Percentiles rank a stretch among this genome's conserved stretches.
These are phyloP conservation scores for Chaetomium sp. DNA, from an alignment of 2,329 filamentous ascomycete genomes.

Conservation along the genomic window DNA sequence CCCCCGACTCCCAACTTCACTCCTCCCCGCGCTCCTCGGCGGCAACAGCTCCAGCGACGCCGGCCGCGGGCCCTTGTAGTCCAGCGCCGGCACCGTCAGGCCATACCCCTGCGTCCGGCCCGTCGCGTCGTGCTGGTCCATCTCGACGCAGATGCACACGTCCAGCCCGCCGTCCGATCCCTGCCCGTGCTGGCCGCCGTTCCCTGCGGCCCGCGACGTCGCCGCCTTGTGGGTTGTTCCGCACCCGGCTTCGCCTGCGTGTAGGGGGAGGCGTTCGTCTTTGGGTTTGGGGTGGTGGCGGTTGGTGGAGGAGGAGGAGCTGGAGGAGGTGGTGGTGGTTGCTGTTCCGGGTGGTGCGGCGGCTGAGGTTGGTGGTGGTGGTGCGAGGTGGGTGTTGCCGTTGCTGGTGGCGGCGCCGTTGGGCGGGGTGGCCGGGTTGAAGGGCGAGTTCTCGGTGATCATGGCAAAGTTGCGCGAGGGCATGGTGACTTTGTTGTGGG, in stretches of 20 bases:
- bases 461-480: conserved; percentile 92
- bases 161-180: conserved; percentile 67
- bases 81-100: conserved; percentile 76
- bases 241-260: conserved; percentile 74
- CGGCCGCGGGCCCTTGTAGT: conserved; percentile 34
- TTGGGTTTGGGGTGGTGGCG: conserved; percentile 40
- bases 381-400: not conserved
- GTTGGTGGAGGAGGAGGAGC: not conserved
- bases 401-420: conserved; percentile 1
- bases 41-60: conserved; percentile 21
- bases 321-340: conserved; percentile 6
- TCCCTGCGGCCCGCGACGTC: conserved; percentile 31
- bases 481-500: conserved; percentile 83
- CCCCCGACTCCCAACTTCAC: conserved; percentile 9
- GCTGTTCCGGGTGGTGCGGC: not conserved
- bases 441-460: conserved; percentile 82
- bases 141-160: conserved; percentile 83
- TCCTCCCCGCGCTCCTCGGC: conserved; percentile 15
- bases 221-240: conserved; percentile 75
- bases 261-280: conserved; percentile 71
- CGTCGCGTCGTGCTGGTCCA: conserved; percentile 77
- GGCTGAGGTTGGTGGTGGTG: not conserved
- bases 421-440: conserved; percentile 39
- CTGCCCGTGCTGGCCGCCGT: conserved; percentile 56
- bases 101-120: conserved; percentile 84